Conservation (phyloP, 1,139 yeast species). For the Suhomyces bokatorum region DNA sequence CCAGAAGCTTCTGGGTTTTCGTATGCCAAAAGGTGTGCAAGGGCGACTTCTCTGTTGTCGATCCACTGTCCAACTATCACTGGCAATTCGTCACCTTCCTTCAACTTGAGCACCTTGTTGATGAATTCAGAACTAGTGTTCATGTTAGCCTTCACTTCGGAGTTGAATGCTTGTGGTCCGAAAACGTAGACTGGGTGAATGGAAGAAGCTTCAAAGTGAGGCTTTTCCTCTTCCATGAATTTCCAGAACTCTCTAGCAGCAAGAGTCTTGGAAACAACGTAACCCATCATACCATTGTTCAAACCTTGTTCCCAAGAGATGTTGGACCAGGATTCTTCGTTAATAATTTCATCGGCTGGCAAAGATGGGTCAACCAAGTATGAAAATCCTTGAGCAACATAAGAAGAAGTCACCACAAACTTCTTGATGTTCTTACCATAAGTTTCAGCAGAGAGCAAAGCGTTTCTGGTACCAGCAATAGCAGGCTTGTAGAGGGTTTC, state of each 20-base stretch:
- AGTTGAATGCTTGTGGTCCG: slow-evolving; percentile 29
- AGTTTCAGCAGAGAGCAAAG: slow-evolving; percentile 1
- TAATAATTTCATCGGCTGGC: neutral
- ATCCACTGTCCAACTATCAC: neutral
- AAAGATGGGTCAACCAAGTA: neutral
- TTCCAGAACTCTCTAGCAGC: slow-evolving; percentile 60
- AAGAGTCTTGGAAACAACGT: slow-evolving; percentile 47
- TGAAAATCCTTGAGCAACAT: neutral
- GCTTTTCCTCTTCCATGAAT: slow-evolving; percentile 37
- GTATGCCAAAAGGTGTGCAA: slow-evolving; percentile 33
- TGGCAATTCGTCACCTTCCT: slow-evolving; percentile 22
- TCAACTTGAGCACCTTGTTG: slow-evolving; percentile 25
- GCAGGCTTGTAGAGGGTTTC: slow-evolving; percentile 1
- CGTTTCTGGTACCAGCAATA: slow-evolving; percentile 2
- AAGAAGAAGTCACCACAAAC: slow-evolving; percentile 1
- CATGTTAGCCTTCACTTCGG: slow-evolving; percentile 31
- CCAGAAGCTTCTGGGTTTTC: slow-evolving; percentile 1
- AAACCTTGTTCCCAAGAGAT: slow-evolving; percentile 1
- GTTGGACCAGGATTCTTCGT: slow-evolving; percentile 1
- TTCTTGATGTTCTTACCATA: slow-evolving; percentile 3
- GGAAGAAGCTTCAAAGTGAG: slow-evolving; percentile 20
- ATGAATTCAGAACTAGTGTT: slow-evolving; percentile 41
- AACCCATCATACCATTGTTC: neutral
- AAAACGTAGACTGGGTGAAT: slow-evolving; percentile 25
- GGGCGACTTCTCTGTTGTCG: slow-evolving; percentile 22